Evolutionary conservation across 2,329 filamentous ascomycete species (phyloP).

Genomic region (Neonectria sp.): DNA sequence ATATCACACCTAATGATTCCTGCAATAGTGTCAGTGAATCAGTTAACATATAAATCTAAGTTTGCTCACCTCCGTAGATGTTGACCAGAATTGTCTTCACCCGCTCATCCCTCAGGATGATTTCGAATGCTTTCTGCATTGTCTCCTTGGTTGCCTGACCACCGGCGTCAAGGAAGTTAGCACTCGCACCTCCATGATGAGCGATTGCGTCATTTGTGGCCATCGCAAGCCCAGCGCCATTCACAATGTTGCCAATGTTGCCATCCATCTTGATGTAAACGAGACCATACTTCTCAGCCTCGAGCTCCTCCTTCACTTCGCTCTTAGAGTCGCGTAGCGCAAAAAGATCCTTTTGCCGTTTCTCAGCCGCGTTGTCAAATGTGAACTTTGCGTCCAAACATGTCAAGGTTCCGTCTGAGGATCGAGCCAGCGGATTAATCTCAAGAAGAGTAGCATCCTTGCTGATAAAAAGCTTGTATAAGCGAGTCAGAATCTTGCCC

Average conservation of each 20-base stretch:
- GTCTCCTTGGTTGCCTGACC: slow-evolving; percentile 88
- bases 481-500: slow-evolving; percentile 33
- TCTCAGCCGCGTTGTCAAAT: slow-evolving; percentile 62
- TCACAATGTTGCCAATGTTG: slow-evolving; percentile 86
- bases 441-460: slow-evolving; percentile 63
- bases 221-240: slow-evolving; percentile 91
- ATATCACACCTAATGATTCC: slow-evolving; percentile 64
- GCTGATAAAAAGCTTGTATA: slow-evolving; percentile 57
- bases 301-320: slow-evolving; percentile 52
- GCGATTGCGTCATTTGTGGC: slow-evolving; percentile 87
- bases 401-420: slow-evolving; percentile 45
- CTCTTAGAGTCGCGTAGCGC: slow-evolving; percentile 50
- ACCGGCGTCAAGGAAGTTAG: slow-evolving; percentile 91
- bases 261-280: slow-evolving; percentile 78
- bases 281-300: slow-evolving; percentile 74
- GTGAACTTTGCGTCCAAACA: slow-evolving; percentile 56
- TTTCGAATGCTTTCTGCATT: slow-evolving; percentile 81
- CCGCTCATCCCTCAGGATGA: slow-evolving; percentile 78
- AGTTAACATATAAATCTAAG: too few relatives aligned
- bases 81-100: slow-evolving; percentile 77
- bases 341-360: slow-evolving; percentile 58
- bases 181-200: slow-evolving; percentile 74
- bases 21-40: slow-evolving; percentile 30
- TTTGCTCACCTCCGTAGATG: slow-evolving; percentile 60
- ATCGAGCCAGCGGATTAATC: slow-evolving; percentile 54